Evolutionary conservation across 1,284 basidiomycete species (phyloP), one percentile per base, ranked within the genome.

Genomic region (Thecaphora frezii): DNA sequence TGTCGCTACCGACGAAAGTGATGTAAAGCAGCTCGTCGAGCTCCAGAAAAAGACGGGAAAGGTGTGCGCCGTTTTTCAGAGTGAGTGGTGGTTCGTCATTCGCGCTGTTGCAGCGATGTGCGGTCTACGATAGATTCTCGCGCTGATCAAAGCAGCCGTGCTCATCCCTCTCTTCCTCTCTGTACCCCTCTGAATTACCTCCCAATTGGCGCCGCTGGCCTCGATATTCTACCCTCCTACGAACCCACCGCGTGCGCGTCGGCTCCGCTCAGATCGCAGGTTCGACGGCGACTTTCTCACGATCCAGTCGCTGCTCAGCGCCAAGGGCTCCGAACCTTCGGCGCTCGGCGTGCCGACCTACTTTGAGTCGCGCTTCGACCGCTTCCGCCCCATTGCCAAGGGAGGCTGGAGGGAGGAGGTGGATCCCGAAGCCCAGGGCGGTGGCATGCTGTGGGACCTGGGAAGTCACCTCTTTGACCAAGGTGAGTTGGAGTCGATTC

Each of bases 211-310:
- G n/a, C n/a, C n/a, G n/a, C n/a, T n/a, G n/a, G n/a, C n/a, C n/a
- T n/a, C n/a, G n/a, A n/a, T n/a, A n/a, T n/a, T n/a, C n/a, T n/a
- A n/a, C n/a, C n/a, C n/a, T n/a, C n/a, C n/a, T n/a, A n/a, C n/a
- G n/a, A n/a, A n/a, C n/a, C n/a, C n/a, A n/a, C n/a, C n/a, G n/a
- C n/a, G n/a, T n/a, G 5, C 33, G n/a, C n/a, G n/a, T n/a, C n/a
- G n/a, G n/a, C n/a, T n/a, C 33, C 33, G 4, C 18, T 1, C 36
- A 62, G 58, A 78, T 46, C 59, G 76, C 14, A 58, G 76, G 13
- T 75, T 71, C 48, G 76, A 78, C 42, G 69, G 66, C 19, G 76
- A 78, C 58, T 77, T 74, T 44, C 41, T 78, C 30, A 78, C 76
- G 23, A 58, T 77, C 18, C 65, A 67, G 43, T 55, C 62, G 18